Evolutionary conservation across 140 eudicot species (phyloP).

Genomic region (Oenanthe javanica): DNA sequence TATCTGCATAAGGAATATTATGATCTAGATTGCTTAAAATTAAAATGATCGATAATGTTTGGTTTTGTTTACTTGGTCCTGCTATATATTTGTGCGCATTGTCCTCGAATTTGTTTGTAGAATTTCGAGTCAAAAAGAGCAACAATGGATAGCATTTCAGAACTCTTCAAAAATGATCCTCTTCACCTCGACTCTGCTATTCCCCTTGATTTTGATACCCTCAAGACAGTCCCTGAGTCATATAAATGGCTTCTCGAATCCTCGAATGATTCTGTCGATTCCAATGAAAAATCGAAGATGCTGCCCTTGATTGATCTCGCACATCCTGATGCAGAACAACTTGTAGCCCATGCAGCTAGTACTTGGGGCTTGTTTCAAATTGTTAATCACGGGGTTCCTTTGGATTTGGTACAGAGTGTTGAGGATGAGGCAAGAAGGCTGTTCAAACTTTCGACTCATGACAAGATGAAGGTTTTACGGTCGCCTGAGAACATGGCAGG

Average conservation of each 20-base stretch:
- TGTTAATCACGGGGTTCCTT: constrained; percentile 55
- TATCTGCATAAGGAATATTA: too few species aligned
- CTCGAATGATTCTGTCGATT: neutral
- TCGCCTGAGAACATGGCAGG: constrained; percentile 42
- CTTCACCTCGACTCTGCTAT: constrained; percentile 23
- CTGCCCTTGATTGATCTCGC: constrained; percentile 48
- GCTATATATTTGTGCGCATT: neutral
- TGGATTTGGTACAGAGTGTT: constrained; percentile 23
- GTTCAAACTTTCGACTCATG: constrained; percentile 38
- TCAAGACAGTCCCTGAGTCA: constrained; percentile 44
- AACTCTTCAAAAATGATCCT: constrained; percentile 35
- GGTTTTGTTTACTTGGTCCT: neutral
- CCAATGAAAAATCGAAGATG: neutral
- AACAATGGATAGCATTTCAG: constrained; percentile 24
- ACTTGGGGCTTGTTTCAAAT: constrained; percentile 71
- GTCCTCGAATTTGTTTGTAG: neutral
- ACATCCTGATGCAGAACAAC: constrained; percentile 30
- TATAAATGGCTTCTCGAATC: constrained; percentile 42
- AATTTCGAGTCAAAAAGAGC: neutral
- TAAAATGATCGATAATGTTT: too few species aligned
- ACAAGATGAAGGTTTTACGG: constrained; percentile 47
- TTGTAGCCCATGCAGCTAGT: constrained; percentile 41
- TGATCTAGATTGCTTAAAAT: too few species aligned
- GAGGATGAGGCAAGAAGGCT: constrained; percentile 42
- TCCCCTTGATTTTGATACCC: constrained; percentile 58